Conservation (phyloP, 257 asterid species). For the Solanum peruvianum region DNA sequence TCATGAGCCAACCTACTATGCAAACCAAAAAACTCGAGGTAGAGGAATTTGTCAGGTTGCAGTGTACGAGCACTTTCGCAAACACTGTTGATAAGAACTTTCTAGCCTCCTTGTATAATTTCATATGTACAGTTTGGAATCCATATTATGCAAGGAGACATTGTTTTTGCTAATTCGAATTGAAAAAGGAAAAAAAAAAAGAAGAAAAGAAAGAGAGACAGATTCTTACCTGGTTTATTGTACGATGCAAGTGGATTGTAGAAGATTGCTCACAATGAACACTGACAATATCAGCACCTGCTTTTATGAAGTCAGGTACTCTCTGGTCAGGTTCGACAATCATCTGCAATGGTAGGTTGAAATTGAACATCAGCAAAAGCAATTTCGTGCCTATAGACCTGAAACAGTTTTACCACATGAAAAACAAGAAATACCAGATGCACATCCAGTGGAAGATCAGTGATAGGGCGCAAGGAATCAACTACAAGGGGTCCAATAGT, state of each 20-base stretch:
- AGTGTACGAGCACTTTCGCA: not conserved
- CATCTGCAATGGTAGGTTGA: slow-evolving; percentile 57
- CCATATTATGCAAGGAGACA: not conserved
- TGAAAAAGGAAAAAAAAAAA: not conserved
- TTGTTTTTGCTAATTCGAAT: not conserved
- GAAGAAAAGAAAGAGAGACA: not conserved
- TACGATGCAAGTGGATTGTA: slow-evolving; percentile 95
- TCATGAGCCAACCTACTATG: not conserved
- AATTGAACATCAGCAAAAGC: slow-evolving; percentile 10
- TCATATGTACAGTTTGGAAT: not conserved
- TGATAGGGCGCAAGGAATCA: slow-evolving; percentile 86
- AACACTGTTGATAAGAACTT: not conserved
- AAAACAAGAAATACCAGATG: slow-evolving; percentile 62
- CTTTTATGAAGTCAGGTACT: slow-evolving; percentile 93
- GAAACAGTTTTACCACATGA: not conserved
- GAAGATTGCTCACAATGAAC: slow-evolving; percentile 96
- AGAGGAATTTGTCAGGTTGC: not conserved
- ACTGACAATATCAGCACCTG: slow-evolving; percentile 97
- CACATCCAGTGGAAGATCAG: slow-evolving; percentile 97
- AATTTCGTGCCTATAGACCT: slow-evolving; percentile 1
- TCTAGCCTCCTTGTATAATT: not conserved
- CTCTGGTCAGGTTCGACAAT: slow-evolving; percentile 99
- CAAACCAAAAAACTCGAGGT: not conserved
- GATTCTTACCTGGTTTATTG: slow-evolving; percentile 72
- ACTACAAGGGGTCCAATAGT: slow-evolving; percentile 95